phyloP scores from a whole-genome alignment of 139 green algal genomes.

The Chlamydomonas sphaeroides region DNA sequence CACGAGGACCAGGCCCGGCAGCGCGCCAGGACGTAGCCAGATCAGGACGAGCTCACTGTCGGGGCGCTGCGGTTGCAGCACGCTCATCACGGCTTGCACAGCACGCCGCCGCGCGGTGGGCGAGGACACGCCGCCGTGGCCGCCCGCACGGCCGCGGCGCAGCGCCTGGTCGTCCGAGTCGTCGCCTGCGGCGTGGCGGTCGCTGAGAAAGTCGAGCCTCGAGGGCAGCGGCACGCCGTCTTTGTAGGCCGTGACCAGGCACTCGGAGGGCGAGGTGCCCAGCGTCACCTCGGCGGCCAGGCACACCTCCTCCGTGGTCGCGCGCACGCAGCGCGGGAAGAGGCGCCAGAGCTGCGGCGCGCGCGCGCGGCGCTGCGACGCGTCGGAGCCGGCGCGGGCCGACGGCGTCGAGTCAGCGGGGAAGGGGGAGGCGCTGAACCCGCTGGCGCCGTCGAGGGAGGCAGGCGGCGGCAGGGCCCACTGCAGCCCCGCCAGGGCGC shows the following conservation, averaged over 20 bases:
- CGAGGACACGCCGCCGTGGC: too few species aligned
- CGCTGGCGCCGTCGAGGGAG: too few species aligned
- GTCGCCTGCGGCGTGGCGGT: conserved; percentile 12
- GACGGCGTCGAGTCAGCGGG: too few species aligned
- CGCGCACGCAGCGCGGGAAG: conserved; percentile 29
- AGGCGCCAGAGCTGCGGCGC: conserved; percentile 26
- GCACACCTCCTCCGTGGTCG: background rate
- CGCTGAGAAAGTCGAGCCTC: conserved; percentile 5
- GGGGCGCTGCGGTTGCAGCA: background rate
- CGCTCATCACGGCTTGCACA: background rate
- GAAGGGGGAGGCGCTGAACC: too few species aligned
- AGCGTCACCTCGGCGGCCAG: conserved; percentile 27
- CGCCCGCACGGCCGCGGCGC: background rate
- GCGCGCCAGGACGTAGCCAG: background rate
- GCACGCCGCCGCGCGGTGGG: background rate
- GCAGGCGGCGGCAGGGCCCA: too few species aligned
- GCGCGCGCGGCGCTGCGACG: too few species aligned
- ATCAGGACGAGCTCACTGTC: conserved; percentile 34
- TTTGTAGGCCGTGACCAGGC: conserved; percentile 1
- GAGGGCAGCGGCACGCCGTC: background rate
- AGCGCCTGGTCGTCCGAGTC: background rate
- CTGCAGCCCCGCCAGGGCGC: too few species aligned
- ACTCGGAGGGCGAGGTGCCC: background rate
- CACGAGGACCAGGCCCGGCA: conserved; percentile 6
- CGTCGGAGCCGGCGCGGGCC: too few species aligned